These are phyloP conservation scores for Spiromastix sp. DNA, from an alignment of 2,329 filamentous ascomycete genomes.

Conservation along the genomic window DNA sequence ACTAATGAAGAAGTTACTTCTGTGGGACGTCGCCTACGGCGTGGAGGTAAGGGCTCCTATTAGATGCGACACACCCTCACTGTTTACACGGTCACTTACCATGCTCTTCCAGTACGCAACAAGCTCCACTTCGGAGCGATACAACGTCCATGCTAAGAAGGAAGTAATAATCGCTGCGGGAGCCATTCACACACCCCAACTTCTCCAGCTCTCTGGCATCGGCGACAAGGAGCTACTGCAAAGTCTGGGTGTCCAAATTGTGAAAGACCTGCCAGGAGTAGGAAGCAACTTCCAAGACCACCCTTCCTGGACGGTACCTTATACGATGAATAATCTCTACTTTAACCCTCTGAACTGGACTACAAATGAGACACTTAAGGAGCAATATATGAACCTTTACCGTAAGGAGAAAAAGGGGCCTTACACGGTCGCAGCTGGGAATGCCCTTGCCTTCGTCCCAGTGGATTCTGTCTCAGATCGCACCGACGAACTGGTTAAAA, in stretches of 20 bases:
- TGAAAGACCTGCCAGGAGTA: constrained; percentile 38
- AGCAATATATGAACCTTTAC: no score
- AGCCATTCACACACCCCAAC: constrained; percentile 29
- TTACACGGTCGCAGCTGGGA: no score
- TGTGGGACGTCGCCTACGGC: no score
- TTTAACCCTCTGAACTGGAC: no score
- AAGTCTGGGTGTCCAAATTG: constrained; percentile 26
- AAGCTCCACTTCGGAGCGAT: neutral
- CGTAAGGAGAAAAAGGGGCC: no score
- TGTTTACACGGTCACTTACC: neutral
- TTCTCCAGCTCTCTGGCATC: constrained; percentile 41
- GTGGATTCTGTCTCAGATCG: no score
- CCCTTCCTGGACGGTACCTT: no score
- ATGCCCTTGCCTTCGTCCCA: no score
- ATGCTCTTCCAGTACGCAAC: neutral
- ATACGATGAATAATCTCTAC: no score
- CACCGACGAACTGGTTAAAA: no score
- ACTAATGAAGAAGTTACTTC: neutral
- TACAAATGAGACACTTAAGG: no score
- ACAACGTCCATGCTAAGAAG: neutral
- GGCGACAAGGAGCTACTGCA: constrained; percentile 28
- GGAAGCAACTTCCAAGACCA: constrained; percentile 25
- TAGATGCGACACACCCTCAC: neutral
- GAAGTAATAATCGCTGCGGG: constrained; percentile 35
- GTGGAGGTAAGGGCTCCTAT: neutral